Evolutionary conservation across 2,329 filamentous ascomycete genomes (phyloP), one percentile per base, ranked within the genome.

Genomic region (Penicillium sp.): DNA sequence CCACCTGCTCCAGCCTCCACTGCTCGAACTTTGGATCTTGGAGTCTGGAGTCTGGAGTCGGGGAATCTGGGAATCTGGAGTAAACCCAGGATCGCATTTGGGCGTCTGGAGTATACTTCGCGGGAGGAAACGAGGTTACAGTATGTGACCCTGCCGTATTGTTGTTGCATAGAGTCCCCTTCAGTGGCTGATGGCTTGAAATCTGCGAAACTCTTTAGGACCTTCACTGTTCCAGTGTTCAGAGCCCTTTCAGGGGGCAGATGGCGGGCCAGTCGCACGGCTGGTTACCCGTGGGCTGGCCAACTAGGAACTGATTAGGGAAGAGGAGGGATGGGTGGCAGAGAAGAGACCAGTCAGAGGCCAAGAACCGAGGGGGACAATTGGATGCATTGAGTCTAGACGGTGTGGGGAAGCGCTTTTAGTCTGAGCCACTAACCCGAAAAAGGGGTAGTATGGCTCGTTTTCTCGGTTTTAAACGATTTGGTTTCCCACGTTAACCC

Each of bases 81-180:
- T 10, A 31, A 31, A 31, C 31, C 1, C 31, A 31, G 31, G 31
- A 31, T 31, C 6, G 31, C 31, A 31, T 10, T 31, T 31, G 31
- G 28, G 28, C 28, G 28, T 45, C 42, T 45, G 42, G 22, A 45
- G 42, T 45, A 43, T 25, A 22, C 41, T 6, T n/a, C 22, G 8
- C 43, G 31, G 22, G 48, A 50, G 49, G 49, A 31, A 38, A 41
- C 51, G n/a, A 55, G 17, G n/a, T 37, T 55, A 22, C 22, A 22
- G 22, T 22, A 45, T 55, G 52, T 55, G 52, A 55, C 52, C 52
- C 52, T 55, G 52, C 41, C 52, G 52, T 8, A 47, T 38, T 55
- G 52, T 31, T 3, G 52, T 55, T 55, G 52, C 52, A 55, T 55
- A 20, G 51, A n/a, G 41, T 38, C 15, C 20, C 64, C 49, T 49